Evolutionary conservation across 352 stramenopile genomes (phyloP).

Genomic region (Phytophthora foliorum): DNA sequence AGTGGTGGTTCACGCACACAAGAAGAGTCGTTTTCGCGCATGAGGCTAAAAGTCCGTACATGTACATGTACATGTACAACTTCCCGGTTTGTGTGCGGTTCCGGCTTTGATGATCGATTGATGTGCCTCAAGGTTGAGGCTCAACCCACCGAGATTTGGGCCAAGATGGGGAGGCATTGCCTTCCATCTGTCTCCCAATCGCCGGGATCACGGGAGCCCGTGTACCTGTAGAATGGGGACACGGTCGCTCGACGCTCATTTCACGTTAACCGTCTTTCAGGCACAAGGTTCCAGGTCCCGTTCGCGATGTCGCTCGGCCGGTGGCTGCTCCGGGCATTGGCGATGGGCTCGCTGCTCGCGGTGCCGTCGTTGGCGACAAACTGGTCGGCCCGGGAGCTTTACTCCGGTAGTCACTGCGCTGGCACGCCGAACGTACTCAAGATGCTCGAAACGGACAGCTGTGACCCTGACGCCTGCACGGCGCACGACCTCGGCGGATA

Average conservation of each 20-base stretch:
- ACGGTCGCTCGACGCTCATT: conserved; percentile 32
- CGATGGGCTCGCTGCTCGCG: conserved; percentile 13
- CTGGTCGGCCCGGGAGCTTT: conserved; percentile 36
- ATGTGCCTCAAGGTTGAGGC: conserved; percentile 35
- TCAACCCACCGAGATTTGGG: conserved; percentile 35
- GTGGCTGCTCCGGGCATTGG: conserved; percentile 21
- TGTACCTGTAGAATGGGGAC: conserved; percentile 13
- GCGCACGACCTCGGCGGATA: conserved; percentile 31
- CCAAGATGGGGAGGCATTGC: conserved; percentile 29
- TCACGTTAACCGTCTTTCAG: conserved; percentile 19
- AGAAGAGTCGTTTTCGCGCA: conserved; percentile 16
- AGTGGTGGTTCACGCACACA: too few species aligned
- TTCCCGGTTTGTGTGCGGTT: conserved; percentile 21
- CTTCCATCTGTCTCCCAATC: conserved; percentile 44
- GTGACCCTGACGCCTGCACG: conserved; percentile 27
- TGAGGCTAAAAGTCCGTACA: conserved; percentile 18
- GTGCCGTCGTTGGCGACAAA: conserved; percentile 26
- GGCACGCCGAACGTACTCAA: conserved; percentile 41
- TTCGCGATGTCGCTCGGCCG: conserved; percentile 24
- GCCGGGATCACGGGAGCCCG: conserved; percentile 8
- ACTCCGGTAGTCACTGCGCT: conserved; percentile 39
- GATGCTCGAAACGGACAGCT: conserved; percentile 29
- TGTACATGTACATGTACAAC: conserved; percentile 14
- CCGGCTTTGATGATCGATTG: conserved; percentile 29
- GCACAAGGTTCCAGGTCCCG: background rate